These are phyloP conservation scores for Collybia sp. DNA, from an alignment of 768 basidiomycete genomes.

Conservation along the genomic window DNA sequence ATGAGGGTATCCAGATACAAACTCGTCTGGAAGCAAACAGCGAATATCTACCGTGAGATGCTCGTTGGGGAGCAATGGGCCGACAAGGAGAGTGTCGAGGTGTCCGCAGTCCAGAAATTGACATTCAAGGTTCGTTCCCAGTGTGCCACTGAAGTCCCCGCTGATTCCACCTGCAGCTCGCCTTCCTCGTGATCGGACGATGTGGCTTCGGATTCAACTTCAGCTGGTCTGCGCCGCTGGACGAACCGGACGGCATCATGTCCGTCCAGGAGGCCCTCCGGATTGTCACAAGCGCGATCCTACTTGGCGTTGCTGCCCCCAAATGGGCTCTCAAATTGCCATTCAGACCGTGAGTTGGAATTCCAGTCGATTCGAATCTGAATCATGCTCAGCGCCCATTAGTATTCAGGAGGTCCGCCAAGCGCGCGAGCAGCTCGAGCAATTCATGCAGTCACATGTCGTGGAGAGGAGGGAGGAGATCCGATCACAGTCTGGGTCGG, in stretches of 20 bases:
- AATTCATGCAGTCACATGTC: conserved; percentile 9
- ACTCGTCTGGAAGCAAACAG: conserved; percentile 30
- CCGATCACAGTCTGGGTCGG: neutral
- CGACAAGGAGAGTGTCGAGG: too few relatives aligned
- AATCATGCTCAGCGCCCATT: neutral
- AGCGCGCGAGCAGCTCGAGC: conserved; percentile 1
- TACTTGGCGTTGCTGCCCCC: conserved; percentile 14
- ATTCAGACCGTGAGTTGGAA: too few relatives aligned
- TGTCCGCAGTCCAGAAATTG: too few relatives aligned
- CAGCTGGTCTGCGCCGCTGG: conserved; percentile 8
- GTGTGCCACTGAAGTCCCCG: too few relatives aligned
- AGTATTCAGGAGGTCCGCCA: neutral
- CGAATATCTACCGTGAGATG: conserved; percentile 28
- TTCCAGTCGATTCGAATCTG: neutral
- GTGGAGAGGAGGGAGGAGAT: conserved; percentile 7
- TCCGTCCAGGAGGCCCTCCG: too few relatives aligned
- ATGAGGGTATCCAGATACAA: too few relatives aligned
- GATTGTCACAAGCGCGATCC: conserved; percentile 8
- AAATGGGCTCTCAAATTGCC: too few relatives aligned
- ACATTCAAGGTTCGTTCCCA: too few relatives aligned
- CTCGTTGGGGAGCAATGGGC: conserved; percentile 22
- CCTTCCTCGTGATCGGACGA: conserved; percentile 14
- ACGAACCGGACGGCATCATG: neutral
- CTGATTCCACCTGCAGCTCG: conserved; percentile 12
- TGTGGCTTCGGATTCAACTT: conserved; percentile 19